Conservation (phyloP, 2,329 filamentous ascomycete species). For the Xylariaceae sp. region DNA sequence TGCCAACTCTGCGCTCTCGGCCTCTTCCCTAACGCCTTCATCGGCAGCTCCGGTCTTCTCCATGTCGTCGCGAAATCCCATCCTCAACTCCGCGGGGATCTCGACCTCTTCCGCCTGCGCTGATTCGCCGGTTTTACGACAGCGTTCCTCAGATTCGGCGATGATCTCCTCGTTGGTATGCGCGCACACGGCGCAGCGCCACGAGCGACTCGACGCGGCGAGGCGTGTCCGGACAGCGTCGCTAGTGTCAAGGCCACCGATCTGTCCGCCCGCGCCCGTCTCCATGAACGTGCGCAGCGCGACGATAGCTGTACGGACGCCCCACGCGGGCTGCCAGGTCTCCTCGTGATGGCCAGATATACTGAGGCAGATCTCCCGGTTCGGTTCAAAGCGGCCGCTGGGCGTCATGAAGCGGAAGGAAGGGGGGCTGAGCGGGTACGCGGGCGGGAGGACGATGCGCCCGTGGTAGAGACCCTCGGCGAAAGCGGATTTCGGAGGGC, state of each 20-base stretch:
- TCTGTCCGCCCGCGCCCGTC: constrained; percentile 76
- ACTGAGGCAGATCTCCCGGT: constrained; percentile 91
- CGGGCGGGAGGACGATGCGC: constrained; percentile 81
- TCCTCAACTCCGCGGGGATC: constrained; percentile 50
- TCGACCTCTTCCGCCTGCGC: constrained; percentile 37
- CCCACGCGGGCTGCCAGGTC: constrained; percentile 98
- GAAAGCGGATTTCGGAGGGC: constrained; percentile 77
- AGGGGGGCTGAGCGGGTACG: constrained; percentile 86
- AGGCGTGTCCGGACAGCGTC: constrained; percentile 62
- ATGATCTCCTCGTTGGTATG: constrained; percentile 70
- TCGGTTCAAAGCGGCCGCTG: constrained; percentile 87
- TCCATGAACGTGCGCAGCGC: constrained; percentile 88
- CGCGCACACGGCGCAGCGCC: constrained; percentile 65
- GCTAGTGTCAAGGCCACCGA: constrained; percentile 78
- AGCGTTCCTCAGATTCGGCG: constrained; percentile 57
- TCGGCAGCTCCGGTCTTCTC: constrained; percentile 34
- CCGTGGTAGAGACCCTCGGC: constrained; percentile 86
- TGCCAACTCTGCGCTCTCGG: constrained; percentile 45
- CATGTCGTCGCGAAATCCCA: constrained; percentile 72
- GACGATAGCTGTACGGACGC: constrained; percentile 79
- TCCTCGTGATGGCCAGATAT: constrained; percentile 96
- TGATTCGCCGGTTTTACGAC: constrained; percentile 23
- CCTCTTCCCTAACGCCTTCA: constrained; percentile 29
- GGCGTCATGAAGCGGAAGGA: constrained; percentile 95
- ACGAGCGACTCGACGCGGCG: constrained; percentile 60